Conservation (phyloP, 441 rosid genomes). For the Hypseocharis bilobata region DNA sequence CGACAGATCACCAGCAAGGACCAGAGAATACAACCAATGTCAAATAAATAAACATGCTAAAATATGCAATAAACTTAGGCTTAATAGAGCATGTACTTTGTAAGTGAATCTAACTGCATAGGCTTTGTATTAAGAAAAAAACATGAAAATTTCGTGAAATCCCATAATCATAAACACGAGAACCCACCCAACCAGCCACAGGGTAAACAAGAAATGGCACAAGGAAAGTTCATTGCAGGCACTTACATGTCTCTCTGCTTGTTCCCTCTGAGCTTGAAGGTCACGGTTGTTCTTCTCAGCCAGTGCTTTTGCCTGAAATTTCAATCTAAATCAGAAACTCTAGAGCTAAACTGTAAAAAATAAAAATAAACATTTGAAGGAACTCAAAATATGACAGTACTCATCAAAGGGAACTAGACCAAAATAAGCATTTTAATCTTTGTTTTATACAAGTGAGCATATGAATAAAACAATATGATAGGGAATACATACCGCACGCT, state of each 20-base stretch:
- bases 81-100: not conserved
- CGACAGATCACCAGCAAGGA: not conserved
- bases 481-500: constrained; percentile 66
- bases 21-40: not conserved
- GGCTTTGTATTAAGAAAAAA: not conserved
- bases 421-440: not conserved
- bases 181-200: not conserved
- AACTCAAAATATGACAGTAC: too few relatives aligned
- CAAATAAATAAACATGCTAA: not conserved
- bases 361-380: not conserved
- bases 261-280: constrained; percentile 76
- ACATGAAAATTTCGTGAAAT: not conserved
- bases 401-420: not conserved
- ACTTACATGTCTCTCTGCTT: constrained; percentile 90
- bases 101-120: not conserved
- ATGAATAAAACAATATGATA: not conserved
- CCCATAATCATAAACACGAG: not conserved
- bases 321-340: constrained; percentile 14
- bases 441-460: not conserved
- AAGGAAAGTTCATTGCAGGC: not conserved
- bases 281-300: constrained; percentile 92
- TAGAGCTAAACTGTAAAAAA: not conserved
- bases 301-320: constrained; percentile 67
- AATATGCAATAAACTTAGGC: not conserved
- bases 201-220: not conserved